These are phyloP conservation scores for Talaromyces nanjingensis DNA, from an alignment of 495 filamentous ascomycete species.

Conservation along the genomic window DNA sequence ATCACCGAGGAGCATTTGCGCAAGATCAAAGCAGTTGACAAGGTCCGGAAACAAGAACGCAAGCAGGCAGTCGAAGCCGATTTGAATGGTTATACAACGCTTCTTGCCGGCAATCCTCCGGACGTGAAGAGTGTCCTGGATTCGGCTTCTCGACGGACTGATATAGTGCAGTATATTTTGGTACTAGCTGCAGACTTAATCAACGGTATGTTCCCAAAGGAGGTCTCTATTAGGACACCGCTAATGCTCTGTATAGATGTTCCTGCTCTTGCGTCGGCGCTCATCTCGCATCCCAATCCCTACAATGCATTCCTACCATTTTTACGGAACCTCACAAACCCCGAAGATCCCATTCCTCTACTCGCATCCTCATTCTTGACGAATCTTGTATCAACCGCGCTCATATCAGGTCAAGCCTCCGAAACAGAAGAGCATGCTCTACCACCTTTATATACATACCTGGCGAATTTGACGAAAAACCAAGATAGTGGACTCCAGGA, in stretches of 20 bases:
- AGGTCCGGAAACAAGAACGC: slow-evolving; percentile 84
- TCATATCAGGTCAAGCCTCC: slow-evolving; percentile 49
- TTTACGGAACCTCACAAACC: slow-evolving; percentile 68
- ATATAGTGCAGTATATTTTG: slow-evolving; percentile 91
- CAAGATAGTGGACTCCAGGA: slow-evolving; percentile 86
- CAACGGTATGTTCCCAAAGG: slow-evolving; percentile 49
- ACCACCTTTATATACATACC: slow-evolving; percentile 78
- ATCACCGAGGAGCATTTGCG: slow-evolving; percentile 91
- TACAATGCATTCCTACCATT: slow-evolving; percentile 84
- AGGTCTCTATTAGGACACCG: background rate
- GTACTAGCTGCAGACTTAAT: slow-evolving; percentile 85
- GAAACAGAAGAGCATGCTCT: slow-evolving; percentile 64
- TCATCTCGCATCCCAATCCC: slow-evolving; percentile 68
- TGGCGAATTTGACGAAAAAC: slow-evolving; percentile 70
- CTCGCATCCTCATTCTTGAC: slow-evolving; percentile 85
- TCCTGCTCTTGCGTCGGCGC: slow-evolving; percentile 64
- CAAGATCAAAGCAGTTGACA: slow-evolving; percentile 96
- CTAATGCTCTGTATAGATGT: slow-evolving; percentile 51
- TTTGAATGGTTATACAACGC: slow-evolving; percentile 63
- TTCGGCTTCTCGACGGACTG: slow-evolving; percentile 65
- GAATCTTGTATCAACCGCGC: slow-evolving; percentile 66
- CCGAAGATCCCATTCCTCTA: slow-evolving; percentile 81
- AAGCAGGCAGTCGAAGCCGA: slow-evolving; percentile 74
- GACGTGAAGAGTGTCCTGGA: slow-evolving; percentile 73
- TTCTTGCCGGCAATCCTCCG: slow-evolving; percentile 65